A percentile compares a stretch with the other conserved stretches of the same genome.
These are phyloP conservation scores for Amanita rubescens DNA, from an alignment of 768 basidiomycete genomes.

Conservation along the genomic window DNA sequence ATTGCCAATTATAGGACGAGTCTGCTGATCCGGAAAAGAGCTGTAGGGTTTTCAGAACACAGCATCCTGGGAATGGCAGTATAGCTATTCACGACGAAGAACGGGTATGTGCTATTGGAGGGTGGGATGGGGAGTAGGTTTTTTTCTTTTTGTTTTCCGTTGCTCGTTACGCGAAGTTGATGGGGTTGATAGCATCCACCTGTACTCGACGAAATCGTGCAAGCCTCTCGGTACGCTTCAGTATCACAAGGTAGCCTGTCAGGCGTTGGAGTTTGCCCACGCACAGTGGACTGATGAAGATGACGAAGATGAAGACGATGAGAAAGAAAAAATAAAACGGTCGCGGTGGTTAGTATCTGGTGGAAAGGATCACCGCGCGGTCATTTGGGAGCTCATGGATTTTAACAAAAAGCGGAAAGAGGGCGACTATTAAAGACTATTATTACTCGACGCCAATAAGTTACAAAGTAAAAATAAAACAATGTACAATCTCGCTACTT, in stretches of 20 bases:
- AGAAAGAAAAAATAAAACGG: constrained; percentile 35
- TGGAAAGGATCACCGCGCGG: constrained; percentile 62
- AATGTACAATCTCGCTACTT: neutral
- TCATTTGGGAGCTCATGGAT: constrained; percentile 61
- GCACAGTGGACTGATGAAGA: constrained; percentile 21
- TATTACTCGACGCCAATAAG: neutral
- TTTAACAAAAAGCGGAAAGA: constrained; percentile 28
- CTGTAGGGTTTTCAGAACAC: constrained; percentile 45
- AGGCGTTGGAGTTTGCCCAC: constrained; percentile 56
- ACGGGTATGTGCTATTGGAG: constrained; percentile 77
- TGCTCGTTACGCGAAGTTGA: neutral
- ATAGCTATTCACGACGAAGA: constrained; percentile 73
- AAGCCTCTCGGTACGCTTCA: constrained; percentile 78
- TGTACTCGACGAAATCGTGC: constrained; percentile 75
- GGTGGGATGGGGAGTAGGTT: constrained; percentile 86
- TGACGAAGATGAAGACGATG: constrained; percentile 47
- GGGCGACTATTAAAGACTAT: neutral
- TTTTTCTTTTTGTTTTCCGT: neutral
- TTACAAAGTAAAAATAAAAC: neutral
- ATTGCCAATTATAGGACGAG: neutral
- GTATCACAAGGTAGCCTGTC: constrained; percentile 76
- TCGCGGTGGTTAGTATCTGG: constrained; percentile 59
- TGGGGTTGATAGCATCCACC: constrained; percentile 50
- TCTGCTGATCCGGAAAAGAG: neutral
- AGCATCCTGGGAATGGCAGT: constrained; percentile 71